These are phyloP conservation scores for Moesziomyces sp. DNA, from an alignment of 1,284 basidiomycete genomes.

Conservation along the genomic window DNA sequence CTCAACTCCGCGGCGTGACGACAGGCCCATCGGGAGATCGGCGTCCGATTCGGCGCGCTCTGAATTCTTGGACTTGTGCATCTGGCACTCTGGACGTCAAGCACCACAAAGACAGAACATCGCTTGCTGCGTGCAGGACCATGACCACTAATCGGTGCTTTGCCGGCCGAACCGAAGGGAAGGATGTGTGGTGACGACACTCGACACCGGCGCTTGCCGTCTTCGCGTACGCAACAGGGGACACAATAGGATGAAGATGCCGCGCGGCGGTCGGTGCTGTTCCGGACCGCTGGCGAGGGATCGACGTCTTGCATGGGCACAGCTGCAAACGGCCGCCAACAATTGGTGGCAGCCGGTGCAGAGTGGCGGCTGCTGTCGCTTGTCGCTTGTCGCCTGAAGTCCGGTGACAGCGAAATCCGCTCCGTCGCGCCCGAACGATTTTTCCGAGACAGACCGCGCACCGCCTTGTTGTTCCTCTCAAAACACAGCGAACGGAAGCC, in stretches of 20 bases:
- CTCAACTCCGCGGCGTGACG: no score
- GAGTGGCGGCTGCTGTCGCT: background rate
- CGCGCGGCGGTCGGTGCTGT: background rate
- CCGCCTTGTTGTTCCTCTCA: background rate
- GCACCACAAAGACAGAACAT: no score
- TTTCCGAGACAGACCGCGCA: background rate
- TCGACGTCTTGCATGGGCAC: background rate
- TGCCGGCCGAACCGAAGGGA: no score
- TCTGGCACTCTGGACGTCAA: no score
- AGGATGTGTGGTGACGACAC: background rate
- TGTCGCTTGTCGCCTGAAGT: constrained; percentile 7
- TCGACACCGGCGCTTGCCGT: background rate
- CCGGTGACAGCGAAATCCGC: constrained; percentile 2
- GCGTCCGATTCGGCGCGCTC: no score
- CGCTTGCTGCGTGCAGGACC: no score
- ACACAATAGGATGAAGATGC: background rate
- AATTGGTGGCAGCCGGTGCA: background rate
- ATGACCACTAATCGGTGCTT: background rate
- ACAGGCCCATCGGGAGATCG: no score
- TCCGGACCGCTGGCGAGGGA: background rate
- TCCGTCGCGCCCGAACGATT: background rate
- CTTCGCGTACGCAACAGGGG: no score
- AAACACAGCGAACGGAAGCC: background rate
- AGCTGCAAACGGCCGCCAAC: no score
- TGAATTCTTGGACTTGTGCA: no score